Percentiles rank a stretch among this genome's conserved stretches.
phyloP scores from a whole-genome alignment of 768 basidiomycete species.

The Lactarius akahatsu region DNA sequence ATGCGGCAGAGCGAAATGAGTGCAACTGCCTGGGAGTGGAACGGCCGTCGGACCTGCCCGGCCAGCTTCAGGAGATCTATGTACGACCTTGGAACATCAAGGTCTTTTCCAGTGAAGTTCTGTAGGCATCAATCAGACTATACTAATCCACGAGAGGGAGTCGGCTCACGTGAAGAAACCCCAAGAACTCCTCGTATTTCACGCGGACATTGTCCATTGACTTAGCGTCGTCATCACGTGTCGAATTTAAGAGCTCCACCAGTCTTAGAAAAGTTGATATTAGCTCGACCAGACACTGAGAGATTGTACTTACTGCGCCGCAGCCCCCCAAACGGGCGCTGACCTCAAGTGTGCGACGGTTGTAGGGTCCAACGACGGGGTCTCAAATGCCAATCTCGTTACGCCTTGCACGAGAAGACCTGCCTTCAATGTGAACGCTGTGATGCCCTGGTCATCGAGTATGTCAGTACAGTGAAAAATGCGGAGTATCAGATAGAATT shows the following conservation, averaged over 20 bases:
- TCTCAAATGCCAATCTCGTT: conserved; percentile 3
- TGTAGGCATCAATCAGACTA: conserved; percentile 15
- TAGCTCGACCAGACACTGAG: not conserved
- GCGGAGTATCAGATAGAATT: not conserved
- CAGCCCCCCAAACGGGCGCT: conserved; percentile 20
- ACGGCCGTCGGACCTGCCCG: conserved; percentile 23
- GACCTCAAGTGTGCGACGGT: conserved; percentile 23
- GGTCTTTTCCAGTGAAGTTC: conserved; percentile 17
- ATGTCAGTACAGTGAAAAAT: not conserved
- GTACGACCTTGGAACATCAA: conserved; percentile 20
- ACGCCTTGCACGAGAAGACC: conserved; percentile 24
- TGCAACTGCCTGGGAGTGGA: conserved; percentile 24
- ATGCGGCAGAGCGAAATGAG: conserved; percentile 22
- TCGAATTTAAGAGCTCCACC: conserved; percentile 12
- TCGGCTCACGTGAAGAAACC: conserved; percentile 15
- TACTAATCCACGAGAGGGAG: not conserved
- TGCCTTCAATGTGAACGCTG: conserved; percentile 9
- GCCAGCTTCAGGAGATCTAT: conserved; percentile 23
- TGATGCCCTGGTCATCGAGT: conserved; percentile 5
- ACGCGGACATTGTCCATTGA: conserved; percentile 7
- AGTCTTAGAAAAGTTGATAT: conserved; percentile 1
- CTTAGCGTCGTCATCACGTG: conserved; percentile 1
- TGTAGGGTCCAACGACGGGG: not conserved
- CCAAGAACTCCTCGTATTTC: conserved; percentile 19
- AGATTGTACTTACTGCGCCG: conserved; percentile 13